A percentile compares a stretch with the other conserved stretches of the same genome.
These are phyloP conservation scores for Aureobasidium vineae DNA, from an alignment of 2,329 filamentous ascomycete genomes.

Conservation along the genomic window DNA sequence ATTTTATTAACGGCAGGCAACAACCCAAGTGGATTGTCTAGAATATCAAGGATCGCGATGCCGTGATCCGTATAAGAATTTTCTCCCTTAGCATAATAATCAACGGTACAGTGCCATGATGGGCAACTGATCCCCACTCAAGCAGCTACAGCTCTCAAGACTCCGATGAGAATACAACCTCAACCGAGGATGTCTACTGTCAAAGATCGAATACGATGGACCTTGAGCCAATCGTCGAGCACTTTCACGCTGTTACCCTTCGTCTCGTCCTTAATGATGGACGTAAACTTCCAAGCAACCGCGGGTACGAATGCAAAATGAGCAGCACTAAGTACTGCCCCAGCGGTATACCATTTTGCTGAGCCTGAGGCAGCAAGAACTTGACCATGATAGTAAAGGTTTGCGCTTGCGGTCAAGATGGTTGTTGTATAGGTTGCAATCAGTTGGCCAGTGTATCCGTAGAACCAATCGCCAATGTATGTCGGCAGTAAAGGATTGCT, in stretches of 20 bases:
- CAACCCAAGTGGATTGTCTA: background rate
- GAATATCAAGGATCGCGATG: background rate
- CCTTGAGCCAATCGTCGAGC: constrained; percentile 7
- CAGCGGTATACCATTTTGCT: constrained; percentile 12
- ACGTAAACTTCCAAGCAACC: constrained; percentile 3
- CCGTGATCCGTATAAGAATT: background rate
- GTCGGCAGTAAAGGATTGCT: background rate
- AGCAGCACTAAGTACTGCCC: background rate
- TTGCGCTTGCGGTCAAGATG: constrained; percentile 1
- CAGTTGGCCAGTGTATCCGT: constrained; percentile 7
- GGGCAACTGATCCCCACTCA: background rate
- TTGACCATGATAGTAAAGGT: background rate
- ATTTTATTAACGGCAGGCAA: background rate
- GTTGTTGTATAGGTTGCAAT: constrained; percentile 12
- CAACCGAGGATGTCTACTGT: constrained; percentile 11
- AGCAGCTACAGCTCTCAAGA: background rate
- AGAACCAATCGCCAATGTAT: constrained; percentile 13
- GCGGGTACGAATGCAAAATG: constrained; percentile 17
- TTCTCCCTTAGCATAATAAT: background rate
- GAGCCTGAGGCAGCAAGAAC: background rate
- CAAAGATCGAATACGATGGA: constrained; percentile 7
- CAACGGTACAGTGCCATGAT: background rate
- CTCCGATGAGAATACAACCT: background rate
- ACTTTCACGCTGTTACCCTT: constrained; percentile 10
- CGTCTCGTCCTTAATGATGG: constrained; percentile 3